Percentiles rank a stretch among this genome's conserved stretches.
Conservation (phyloP, 257 asterid genomes). For the Solanum pennellii region DNA sequence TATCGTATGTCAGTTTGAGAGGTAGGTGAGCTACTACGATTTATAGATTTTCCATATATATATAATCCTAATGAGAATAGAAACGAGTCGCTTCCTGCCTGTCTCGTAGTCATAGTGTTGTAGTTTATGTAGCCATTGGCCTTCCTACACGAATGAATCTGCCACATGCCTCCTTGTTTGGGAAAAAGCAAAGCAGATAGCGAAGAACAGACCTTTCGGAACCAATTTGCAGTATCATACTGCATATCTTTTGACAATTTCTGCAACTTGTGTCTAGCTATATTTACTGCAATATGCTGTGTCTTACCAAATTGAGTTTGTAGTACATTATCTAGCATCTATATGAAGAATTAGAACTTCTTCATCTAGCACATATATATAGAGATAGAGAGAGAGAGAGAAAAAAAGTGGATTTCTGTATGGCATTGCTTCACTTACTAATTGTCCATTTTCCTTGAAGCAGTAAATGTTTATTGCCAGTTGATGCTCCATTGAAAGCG, state of each 20-base stretch:
- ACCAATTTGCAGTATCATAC: not conserved
- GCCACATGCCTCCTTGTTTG: not conserved
- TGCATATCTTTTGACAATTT: not conserved
- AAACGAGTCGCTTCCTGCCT: not conserved
- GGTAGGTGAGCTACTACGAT: not conserved
- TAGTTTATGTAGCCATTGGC: not conserved
- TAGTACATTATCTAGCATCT: not conserved
- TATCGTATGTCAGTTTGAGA: not conserved
- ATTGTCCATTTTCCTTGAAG: conserved; percentile 1
- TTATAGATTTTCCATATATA: not conserved
- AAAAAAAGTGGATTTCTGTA: not conserved
- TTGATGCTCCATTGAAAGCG: conserved; percentile 64
- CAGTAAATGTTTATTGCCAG: conserved; percentile 31
- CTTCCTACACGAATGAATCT: not conserved
- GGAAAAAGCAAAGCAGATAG: not conserved
- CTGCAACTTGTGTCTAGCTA: not conserved
- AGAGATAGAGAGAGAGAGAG: not conserved
- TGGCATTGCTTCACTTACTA: not conserved
- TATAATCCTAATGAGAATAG: not conserved
- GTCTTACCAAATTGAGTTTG: not conserved
- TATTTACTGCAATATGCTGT: not conserved
- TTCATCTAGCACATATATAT: too few relatives aligned
- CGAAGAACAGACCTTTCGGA: not conserved
- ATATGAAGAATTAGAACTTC: not conserved
- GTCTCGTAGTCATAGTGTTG: not conserved